phyloP scores from a whole-genome alignment of 768 basidiomycete genomes.

The Pluteus cervinus region DNA sequence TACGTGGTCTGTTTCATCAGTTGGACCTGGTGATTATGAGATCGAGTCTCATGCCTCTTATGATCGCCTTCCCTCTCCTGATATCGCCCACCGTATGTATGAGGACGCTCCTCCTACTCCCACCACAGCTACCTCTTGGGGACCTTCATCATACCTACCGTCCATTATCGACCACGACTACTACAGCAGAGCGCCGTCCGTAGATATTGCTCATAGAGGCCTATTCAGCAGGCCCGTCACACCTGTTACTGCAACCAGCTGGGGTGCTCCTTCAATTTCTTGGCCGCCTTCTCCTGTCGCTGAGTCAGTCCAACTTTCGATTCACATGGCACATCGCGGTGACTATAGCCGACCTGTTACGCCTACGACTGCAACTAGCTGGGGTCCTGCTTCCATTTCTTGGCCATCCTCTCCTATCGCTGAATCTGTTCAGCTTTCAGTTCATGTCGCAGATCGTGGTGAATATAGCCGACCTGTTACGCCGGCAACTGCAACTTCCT shows the following conservation, averaged over 20 bases:
- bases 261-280: slow-evolving; percentile 26
- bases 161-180: slow-evolving; percentile 20
- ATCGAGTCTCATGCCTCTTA: slow-evolving; percentile 14
- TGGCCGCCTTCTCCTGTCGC: slow-evolving; percentile 33
- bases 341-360: slow-evolving; percentile 32
- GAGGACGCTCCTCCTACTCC: slow-evolving; percentile 51
- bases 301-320: slow-evolving; percentile 29
- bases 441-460: slow-evolving; percentile 39
- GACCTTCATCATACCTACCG: slow-evolving; percentile 30
- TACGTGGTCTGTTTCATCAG: slow-evolving; percentile 63
- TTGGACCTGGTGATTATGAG: slow-evolving; percentile 47
- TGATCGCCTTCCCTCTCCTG: slow-evolving; percentile 48
- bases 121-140: slow-evolving; percentile 42
- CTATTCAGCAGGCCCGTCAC: slow-evolving; percentile 38
- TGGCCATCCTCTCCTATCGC: slow-evolving; percentile 24
- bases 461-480: slow-evolving; percentile 38
- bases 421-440: slow-evolving; percentile 28
- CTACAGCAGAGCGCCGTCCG: slow-evolving; percentile 32
- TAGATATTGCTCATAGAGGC: slow-evolving; percentile 39
- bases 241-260: slow-evolving; percentile 34
- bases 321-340: slow-evolving; percentile 32
- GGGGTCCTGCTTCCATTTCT: slow-evolving; percentile 33
- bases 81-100: slow-evolving; percentile 49
- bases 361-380: slow-evolving; percentile 41
- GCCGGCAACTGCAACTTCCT: slow-evolving; percentile 34